Evolutionary conservation across 164 flowering plant species (phyloP), one percentile per base, ranked within the genome.

Genomic region (Dillenia suffruticosa): DNA sequence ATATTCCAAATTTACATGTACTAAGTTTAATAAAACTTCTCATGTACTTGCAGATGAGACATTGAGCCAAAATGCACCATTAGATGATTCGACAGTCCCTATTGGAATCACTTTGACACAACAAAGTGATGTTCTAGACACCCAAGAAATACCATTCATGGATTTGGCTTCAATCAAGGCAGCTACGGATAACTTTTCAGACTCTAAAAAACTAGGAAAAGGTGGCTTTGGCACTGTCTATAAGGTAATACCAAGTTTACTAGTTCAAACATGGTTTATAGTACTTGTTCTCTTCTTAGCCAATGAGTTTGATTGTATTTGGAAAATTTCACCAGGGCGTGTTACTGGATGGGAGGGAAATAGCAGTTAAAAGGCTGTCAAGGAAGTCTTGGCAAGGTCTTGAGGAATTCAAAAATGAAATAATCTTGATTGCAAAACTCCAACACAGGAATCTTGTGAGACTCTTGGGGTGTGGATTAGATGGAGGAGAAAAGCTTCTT

Each of bases 191-290:
- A 17, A 64, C 49, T 72, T 76, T 44, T 72, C 74, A 6, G 67
- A 59, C 19, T 16, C 19, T 12, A 70, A 73, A 17, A 76, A 70
- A 68, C 66, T 76, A 46, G 79, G 79, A 57, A 62, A 70, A 51
- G 79, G 79, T 53, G 79, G 76, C 15, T 72, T 69, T 40, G 79
- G 79, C 3, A 11, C 57, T 16, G 76, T 72, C 15, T 68, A 72
- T 51, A 64, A 68, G 76, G 76, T 72, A 68, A 22, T 16, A 32
- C 40, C 12, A 57, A 15, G 5, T 5, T 47, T 12, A 47, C 16
- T 1, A 8, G 11, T 9, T 45, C 46, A 13, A 16, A 40, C 14
- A 8, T 45, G 9, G 3, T 57, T 16, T 5, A 15, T 9, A 8
- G 7, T 32, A 32, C 7, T 32, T 32, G 7, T 32, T 32, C 40